Conservation (phyloP, 2,329 filamentous ascomycete species). For the Neofusicoccum ribis region DNA sequence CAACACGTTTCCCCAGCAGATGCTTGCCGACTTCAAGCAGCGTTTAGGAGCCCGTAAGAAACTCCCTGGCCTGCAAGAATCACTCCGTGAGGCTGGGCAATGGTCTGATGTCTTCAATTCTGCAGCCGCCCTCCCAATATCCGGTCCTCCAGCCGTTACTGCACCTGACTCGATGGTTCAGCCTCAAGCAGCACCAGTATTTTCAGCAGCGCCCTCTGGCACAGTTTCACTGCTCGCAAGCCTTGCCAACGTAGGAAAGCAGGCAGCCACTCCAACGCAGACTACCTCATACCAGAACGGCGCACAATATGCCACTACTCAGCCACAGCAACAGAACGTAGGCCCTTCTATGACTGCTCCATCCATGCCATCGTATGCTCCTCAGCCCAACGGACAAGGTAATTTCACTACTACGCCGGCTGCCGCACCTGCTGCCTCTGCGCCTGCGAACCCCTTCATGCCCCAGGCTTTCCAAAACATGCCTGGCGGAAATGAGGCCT, state of each 20-base stretch:
- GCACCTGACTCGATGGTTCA: constrained; percentile 26
- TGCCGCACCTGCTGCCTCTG: constrained; percentile 22
- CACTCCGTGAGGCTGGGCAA: background rate
- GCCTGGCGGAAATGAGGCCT: constrained; percentile 19
- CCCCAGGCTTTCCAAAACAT: constrained; percentile 37
- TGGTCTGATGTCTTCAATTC: constrained; percentile 24
- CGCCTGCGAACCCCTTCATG: constrained; percentile 24
- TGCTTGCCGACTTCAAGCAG: constrained; percentile 82
- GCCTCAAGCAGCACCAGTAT: constrained; percentile 26
- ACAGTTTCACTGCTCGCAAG: constrained; percentile 35
- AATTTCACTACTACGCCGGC: constrained; percentile 23
- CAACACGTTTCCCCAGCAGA: constrained; percentile 78
- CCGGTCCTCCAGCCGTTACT: constrained; percentile 3
- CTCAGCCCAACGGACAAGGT: constrained; percentile 16
- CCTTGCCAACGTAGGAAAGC: constrained; percentile 34
- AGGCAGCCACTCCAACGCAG: constrained; percentile 22
- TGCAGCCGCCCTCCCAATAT: background rate
- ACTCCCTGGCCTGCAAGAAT: background rate
- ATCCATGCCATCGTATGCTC: constrained; percentile 18
- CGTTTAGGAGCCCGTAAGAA: constrained; percentile 15
- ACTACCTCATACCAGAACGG: constrained; percentile 1
- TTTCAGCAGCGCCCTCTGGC: constrained; percentile 28
- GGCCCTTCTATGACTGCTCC: constrained; percentile 17
- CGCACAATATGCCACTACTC: constrained; percentile 14
- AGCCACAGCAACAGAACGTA: constrained; percentile 21